These are phyloP conservation scores for Umbelopsis sp. DNA, from an alignment of 192 early-diverging fungal genomes.

Conservation along the genomic window DNA sequence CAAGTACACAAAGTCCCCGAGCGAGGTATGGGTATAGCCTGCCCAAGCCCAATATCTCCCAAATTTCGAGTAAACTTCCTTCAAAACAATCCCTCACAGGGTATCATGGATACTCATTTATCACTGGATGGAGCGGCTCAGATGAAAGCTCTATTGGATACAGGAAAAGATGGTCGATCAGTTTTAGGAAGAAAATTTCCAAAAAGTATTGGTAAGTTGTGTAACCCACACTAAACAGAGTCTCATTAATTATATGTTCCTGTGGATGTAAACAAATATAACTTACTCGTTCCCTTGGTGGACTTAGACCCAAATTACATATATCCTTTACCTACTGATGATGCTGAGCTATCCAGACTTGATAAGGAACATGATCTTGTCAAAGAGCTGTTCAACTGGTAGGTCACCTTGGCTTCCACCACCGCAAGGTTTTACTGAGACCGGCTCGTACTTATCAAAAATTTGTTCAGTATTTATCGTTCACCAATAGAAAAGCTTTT, in stretches of 20 bases:
- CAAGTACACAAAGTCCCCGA: neutral
- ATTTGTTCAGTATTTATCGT: conserved; percentile 25
- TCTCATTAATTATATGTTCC: neutral
- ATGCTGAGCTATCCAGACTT: conserved; percentile 4
- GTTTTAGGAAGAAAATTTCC: conserved; percentile 18
- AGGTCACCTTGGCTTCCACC: neutral
- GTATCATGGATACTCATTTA: neutral
- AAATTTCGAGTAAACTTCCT: neutral
- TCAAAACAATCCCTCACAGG: neutral
- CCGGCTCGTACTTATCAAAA: neutral
- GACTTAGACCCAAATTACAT: neutral
- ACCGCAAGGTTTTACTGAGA: neutral
- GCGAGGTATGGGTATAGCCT: neutral
- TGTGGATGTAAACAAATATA: neutral
- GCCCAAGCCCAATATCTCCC: neutral
- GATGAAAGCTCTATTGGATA: conserved; percentile 5
- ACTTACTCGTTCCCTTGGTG: neutral
- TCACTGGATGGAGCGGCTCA: neutral
- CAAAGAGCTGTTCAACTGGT: conserved; percentile 20
- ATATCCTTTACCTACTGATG: conserved; percentile 1
- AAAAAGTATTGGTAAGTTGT: conserved; percentile 16
- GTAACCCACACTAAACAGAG: conserved; percentile 3
- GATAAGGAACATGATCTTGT: conserved; percentile 16
- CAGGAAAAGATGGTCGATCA: conserved; percentile 3
- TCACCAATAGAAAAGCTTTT: conserved; percentile 27